Evolutionary conservation across 805 yeast genomes (phyloP), one percentile per base, ranked within the genome.

Genomic region (Hanseniaspora nectarophila): DNA sequence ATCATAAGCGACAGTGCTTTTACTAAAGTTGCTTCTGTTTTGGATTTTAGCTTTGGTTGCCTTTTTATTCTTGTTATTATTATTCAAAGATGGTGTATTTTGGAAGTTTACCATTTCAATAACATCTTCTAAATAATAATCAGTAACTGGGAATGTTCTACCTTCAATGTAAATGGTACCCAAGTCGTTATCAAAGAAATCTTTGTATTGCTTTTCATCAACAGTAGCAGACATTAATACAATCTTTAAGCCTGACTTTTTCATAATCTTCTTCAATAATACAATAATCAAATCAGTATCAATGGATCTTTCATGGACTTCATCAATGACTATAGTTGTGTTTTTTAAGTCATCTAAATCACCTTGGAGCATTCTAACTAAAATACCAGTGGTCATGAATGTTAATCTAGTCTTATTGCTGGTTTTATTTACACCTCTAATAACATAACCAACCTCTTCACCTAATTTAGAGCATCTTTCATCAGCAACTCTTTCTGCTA

Each of bases 141-240:
- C 95, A 46, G 77, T 63, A 24, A 90, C 94, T 0, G 98, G 97
- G 64, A 85, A 90, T 0, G 97, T 92, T 57, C 97, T 73, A 0
- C 98, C 98, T 59, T 82, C 85, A 54, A 90, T 88, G 63, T 88
- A 95, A 32, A 82, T 73, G 56, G 83, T 86, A 15, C 81, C 80
- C 13, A 78, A 64, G 2, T 67, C 69, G 5, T 59, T 57, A 2
- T 69, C 68, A 63, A 90, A 90, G 60, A 83, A 90, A 24, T 73
- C 70, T 50, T 75, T 71, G 67, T 88, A 90, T 39, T 76, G 71
- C 9, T 73, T 72, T 1, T 81, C 74, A 60, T 86, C 85, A 40
- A 90, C 89, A 0, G 97, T 90, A 4, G 97, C 97, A 62, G 95
- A 84, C 97, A 92, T 90, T 47, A 92, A 71, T 9, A 90, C 73